Percentiles rank a stretch among this genome's conserved stretches.
These are phyloP conservation scores for Dovyalis caffra DNA, from an alignment of 345 rosid species.

Conservation along the genomic window DNA sequence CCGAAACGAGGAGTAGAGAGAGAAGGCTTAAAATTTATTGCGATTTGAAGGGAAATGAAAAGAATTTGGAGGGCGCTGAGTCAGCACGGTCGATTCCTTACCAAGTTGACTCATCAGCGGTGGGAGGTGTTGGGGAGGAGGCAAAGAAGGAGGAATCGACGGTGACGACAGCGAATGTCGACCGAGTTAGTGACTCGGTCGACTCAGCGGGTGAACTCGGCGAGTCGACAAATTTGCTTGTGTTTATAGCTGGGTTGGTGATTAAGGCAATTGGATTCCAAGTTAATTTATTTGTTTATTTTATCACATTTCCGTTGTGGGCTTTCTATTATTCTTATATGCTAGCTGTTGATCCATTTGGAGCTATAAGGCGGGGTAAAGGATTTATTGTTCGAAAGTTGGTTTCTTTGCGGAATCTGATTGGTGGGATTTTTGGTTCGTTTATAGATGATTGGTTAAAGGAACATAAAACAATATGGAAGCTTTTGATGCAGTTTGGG, in stretches of 20 bases:
- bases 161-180: conserved; percentile 17
- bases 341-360: conserved; percentile 61
- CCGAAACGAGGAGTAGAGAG: conserved; percentile 18
- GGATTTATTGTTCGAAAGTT: conserved; percentile 29
- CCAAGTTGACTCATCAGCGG: conserved; percentile 1
- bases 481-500: conserved; percentile 41
- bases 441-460: conserved; percentile 38
- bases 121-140: conserved; percentile 10
- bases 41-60: conserved; percentile 31
- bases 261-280: conserved; percentile 70
- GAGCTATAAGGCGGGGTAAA: conserved; percentile 37
- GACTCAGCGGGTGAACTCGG: conserved; percentile 22
- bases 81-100: conserved; percentile 12
- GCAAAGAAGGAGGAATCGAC: conserved; percentile 28
- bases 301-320: conserved; percentile 48
- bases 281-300: conserved; percentile 43
- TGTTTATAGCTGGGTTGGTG: conserved; percentile 43
- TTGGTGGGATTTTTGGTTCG: conserved; percentile 32
- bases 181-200: conserved; percentile 8
- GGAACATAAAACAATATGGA: conserved; percentile 45
- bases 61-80: conserved; percentile 22
- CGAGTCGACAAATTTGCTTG: conserved; percentile 38
- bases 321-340: conserved; percentile 34
- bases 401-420: conserved; percentile 21
- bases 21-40: conserved; percentile 15